phyloP scores from a whole-genome alignment of 2,329 filamentous ascomycete genomes.

The Stemphylium beticola region DNA sequence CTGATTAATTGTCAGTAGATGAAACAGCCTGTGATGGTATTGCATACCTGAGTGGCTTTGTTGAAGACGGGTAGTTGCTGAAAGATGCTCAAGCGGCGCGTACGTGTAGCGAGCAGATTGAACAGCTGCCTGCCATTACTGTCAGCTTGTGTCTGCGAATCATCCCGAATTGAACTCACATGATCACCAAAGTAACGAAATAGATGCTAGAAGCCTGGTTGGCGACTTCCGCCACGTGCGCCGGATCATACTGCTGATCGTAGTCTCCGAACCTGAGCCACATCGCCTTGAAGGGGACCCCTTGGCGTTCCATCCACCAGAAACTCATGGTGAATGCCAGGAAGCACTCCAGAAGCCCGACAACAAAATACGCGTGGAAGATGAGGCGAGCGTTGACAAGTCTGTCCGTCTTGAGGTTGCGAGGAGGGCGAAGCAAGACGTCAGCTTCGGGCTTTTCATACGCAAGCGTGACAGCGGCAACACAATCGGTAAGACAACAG shows the following conservation, averaged over 20 bases:
- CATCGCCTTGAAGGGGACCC: slow-evolving; percentile 68
- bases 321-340: slow-evolving; percentile 54
- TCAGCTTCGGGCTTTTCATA: slow-evolving; percentile 81
- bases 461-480: slow-evolving; percentile 68
- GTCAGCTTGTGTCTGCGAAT: slow-evolving; percentile 7
- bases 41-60: slow-evolving; percentile 56
- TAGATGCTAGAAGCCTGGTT: slow-evolving; percentile 76
- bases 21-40: background rate
- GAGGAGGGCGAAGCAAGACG: slow-evolving; percentile 71
- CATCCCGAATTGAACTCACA: slow-evolving; percentile 56
- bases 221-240: slow-evolving; percentile 54
- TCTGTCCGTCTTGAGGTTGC: slow-evolving; percentile 71
- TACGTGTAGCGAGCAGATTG: slow-evolving; percentile 74
- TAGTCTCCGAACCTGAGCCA: slow-evolving; percentile 63
- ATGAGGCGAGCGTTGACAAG: slow-evolving; percentile 77
- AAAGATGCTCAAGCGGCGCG: slow-evolving; percentile 65
- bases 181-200: slow-evolving; percentile 80
- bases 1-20: slow-evolving; percentile 38
- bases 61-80: slow-evolving; percentile 73
- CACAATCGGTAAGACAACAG: slow-evolving; percentile 76
- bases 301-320: slow-evolving; percentile 49
- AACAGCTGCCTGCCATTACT: slow-evolving; percentile 68
- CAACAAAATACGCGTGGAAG: slow-evolving; percentile 73
- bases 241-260: slow-evolving; percentile 30
- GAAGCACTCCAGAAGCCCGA: slow-evolving; percentile 62